Evolutionary conservation across 495 filamentous ascomycete species (phyloP).

Genomic region (Lepraria neglecta): DNA sequence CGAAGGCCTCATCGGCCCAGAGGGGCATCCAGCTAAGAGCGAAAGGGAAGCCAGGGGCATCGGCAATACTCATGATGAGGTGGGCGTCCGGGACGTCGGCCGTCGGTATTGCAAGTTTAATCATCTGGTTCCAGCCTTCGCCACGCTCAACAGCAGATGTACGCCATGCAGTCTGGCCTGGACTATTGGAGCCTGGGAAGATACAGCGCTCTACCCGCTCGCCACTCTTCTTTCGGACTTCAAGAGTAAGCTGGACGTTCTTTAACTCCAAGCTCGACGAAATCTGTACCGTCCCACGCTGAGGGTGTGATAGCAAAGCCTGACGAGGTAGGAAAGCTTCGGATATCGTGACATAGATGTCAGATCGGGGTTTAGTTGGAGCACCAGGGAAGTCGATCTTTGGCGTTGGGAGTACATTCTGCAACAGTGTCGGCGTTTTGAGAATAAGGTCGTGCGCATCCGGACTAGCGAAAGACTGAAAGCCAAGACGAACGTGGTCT

Average conservation of each 20-base stretch:
- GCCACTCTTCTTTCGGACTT: conserved; percentile 71
- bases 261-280: conserved; percentile 53
- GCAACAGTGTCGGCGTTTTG: conserved; percentile 80
- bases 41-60: conserved; percentile 78
- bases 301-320: conserved; percentile 71
- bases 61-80: conserved; percentile 80
- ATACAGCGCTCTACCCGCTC: conserved; percentile 82
- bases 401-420: conserved; percentile 67
- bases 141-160: conserved; percentile 73
- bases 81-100: conserved; percentile 79
- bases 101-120: conserved; percentile 72
- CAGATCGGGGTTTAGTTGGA: conserved; percentile 76
- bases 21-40: conserved; percentile 89
- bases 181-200: conserved; percentile 72
- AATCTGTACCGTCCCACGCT: conserved; percentile 66
- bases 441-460: conserved; percentile 76
- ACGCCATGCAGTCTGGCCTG: conserved; percentile 74
- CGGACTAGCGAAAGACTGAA: conserved; percentile 65
- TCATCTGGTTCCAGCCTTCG: conserved; percentile 77
- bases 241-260: conserved; percentile 83
- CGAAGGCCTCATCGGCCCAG: conserved; percentile 87
- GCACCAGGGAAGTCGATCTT: conserved; percentile 95
- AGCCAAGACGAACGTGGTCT: conserved; percentile 66
- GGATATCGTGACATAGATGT: conserved; percentile 86
- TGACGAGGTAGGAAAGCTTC: conserved; percentile 69